These are phyloP conservation scores for Metarhizium robertsii DNA, from an alignment of 2,329 filamentous ascomycete genomes.

Conservation along the genomic window DNA sequence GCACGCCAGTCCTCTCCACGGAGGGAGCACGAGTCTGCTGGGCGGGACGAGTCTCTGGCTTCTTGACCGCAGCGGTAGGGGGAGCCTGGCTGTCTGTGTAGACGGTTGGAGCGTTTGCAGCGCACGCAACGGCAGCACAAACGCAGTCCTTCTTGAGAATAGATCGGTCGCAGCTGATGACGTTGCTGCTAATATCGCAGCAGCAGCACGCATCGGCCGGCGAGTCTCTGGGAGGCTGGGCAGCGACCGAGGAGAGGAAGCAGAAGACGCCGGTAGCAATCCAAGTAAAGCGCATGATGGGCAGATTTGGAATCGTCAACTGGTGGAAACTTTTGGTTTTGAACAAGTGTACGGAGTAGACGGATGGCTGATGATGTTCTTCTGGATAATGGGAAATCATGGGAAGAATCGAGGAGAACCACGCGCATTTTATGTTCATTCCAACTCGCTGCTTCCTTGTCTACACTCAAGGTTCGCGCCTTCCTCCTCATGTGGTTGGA, in stretches of 20 bases:
- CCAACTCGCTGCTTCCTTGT: not conserved
- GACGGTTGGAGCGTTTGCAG: conserved; percentile 11
- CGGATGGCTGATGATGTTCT: not conserved
- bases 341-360: not conserved
- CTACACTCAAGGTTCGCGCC: not conserved
- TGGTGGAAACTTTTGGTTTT: not conserved
- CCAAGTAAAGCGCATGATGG: conserved; percentile 16
- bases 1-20: not conserved
- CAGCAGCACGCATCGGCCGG: conserved; percentile 22
- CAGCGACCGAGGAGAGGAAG: conserved; percentile 3
- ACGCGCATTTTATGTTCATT: not conserved
- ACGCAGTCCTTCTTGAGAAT: conserved; percentile 14
- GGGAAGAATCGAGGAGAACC: not conserved
- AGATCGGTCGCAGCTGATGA: conserved; percentile 16
- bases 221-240: not conserved
- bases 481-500: not conserved
- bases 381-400: not conserved
- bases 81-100: not conserved
- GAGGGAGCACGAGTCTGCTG: not conserved
- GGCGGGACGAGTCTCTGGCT: not conserved
- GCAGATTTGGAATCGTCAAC: not conserved
- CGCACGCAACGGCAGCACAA: conserved; percentile 17
- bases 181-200: conserved; percentile 17
- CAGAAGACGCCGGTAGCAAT: conserved; percentile 8
- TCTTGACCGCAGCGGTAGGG: not conserved